Evolutionary conservation across 306 rosid genomes (phyloP).

Genomic region (Sicyos edulis): DNA sequence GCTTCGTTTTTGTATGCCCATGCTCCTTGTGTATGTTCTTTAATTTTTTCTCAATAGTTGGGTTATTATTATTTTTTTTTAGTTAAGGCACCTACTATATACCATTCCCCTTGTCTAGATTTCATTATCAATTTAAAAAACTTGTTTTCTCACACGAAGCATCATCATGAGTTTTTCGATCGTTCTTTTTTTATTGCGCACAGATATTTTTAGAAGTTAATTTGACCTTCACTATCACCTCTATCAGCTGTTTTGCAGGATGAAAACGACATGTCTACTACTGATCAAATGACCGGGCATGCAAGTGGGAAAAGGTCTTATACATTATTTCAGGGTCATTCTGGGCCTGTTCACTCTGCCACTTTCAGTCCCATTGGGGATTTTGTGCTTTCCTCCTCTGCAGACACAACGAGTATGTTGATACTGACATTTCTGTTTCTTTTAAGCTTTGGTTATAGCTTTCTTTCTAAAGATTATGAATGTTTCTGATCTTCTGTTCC

Average conservation of each 20-base stretch:
- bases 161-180: not conserved
- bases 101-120: not conserved
- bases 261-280: slow-evolving; percentile 55
- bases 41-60: too few species aligned
- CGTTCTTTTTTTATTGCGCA: not conserved
- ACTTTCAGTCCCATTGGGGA: slow-evolving; percentile 88
- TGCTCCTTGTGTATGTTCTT: too few species aligned
- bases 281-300: slow-evolving; percentile 50
- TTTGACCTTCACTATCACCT: slow-evolving; percentile 25
- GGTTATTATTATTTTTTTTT: not conserved
- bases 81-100: not conserved
- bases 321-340: slow-evolving; percentile 88
- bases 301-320: slow-evolving; percentile 58
- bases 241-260: slow-evolving; percentile 68
- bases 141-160: not conserved
- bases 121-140: not conserved
- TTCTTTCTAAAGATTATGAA: slow-evolving; percentile 3
- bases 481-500: slow-evolving; percentile 29
- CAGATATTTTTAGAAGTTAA: not conserved
- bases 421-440: slow-evolving; percentile 1
- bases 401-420: slow-evolving; percentile 74
- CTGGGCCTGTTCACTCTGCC: slow-evolving; percentile 90
- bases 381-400: slow-evolving; percentile 82
- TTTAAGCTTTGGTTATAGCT: not conserved
- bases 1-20: too few species aligned